phyloP scores from a whole-genome alignment of 495 filamentous ascomycete species.

The Aspergillus diversus region DNA sequence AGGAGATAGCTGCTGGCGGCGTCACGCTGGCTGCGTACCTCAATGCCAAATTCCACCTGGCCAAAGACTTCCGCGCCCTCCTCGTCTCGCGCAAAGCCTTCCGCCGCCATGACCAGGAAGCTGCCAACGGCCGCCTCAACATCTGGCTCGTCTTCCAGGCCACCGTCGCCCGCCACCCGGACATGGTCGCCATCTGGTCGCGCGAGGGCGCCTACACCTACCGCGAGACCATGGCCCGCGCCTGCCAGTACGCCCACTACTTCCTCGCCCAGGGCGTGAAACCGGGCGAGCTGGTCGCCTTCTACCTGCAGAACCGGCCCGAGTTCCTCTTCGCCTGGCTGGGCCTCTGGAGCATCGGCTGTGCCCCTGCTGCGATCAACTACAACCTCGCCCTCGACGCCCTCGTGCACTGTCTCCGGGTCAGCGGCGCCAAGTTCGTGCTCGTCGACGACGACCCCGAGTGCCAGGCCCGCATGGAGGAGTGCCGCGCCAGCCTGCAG shows the following conservation, averaged over 20 bases:
- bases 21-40: slow-evolving; percentile 62
- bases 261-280: slow-evolving; percentile 62
- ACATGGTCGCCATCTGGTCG: slow-evolving; percentile 67
- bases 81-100: slow-evolving; percentile 35
- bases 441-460: slow-evolving; percentile 67
- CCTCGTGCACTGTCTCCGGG: slow-evolving; percentile 68
- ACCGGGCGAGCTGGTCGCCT: slow-evolving; percentile 67
- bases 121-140: slow-evolving; percentile 54
- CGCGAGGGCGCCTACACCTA: slow-evolving; percentile 66
- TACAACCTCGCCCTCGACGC: slow-evolving; percentile 69
- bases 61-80: slow-evolving; percentile 57
- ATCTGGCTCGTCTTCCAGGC: slow-evolving; percentile 68
- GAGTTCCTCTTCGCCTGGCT: slow-evolving; percentile 71
- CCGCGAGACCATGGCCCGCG: slow-evolving; percentile 55
- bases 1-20: slow-evolving; percentile 47
- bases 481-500: slow-evolving; percentile 49
- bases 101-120: slow-evolving; percentile 39
- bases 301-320: slow-evolving; percentile 70
- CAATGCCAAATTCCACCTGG: slow-evolving; percentile 69
- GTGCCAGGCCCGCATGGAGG: slow-evolving; percentile 59
- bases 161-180: slow-evolving; percentile 50
- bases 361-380: slow-evolving; percentile 73
- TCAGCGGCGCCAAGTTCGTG: slow-evolving; percentile 61
- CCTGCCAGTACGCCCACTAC: slow-evolving; percentile 67
- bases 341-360: slow-evolving; percentile 64